Percentiles rank a stretch among this genome's conserved stretches.
Evolutionary conservation across 208 protist species (phyloP).

Genomic region (Herpetomonas tarakana): DNA sequence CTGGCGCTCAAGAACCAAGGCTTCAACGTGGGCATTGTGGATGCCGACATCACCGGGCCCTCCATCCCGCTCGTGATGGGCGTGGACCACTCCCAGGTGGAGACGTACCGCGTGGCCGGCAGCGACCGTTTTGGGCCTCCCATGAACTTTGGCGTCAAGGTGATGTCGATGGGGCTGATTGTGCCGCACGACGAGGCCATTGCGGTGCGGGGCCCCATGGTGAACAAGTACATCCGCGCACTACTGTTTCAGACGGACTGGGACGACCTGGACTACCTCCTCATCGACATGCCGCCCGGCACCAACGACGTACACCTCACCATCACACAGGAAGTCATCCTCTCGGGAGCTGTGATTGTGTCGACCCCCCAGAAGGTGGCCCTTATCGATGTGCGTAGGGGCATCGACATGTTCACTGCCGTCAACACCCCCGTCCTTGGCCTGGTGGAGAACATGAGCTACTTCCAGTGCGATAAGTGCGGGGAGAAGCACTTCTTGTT

Average conservation of each 20-base stretch:
- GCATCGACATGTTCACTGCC: conserved; percentile 95
- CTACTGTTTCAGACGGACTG: conserved; percentile 89
- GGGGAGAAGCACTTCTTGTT: conserved; percentile 90
- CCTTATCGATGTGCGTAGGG: conserved; percentile 87
- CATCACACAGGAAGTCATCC: conserved; percentile 81
- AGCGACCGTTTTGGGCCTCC: conserved; percentile 82
- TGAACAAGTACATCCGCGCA: conserved; percentile 89
- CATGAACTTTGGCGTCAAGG: conserved; percentile 90
- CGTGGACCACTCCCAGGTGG: conserved; percentile 72
- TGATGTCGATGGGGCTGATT: conserved; percentile 92
- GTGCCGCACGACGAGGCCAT: conserved; percentile 87
- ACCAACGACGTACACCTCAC: conserved; percentile 93
- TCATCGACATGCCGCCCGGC: conserved; percentile 93
- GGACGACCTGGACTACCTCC: conserved; percentile 91
- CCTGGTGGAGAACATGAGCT: conserved; percentile 98
- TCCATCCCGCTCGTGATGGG: conserved; percentile 88
- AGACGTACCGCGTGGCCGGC: conserved; percentile 81
- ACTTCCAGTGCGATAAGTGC: conserved; percentile 95
- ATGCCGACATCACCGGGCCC: conserved; percentile 92
- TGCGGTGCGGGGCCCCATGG: conserved; percentile 90
- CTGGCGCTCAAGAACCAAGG: conserved; percentile 84
- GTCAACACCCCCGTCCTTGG: conserved; percentile 95
- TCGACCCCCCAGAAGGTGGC: conserved; percentile 96
- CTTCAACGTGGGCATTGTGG: conserved; percentile 80
- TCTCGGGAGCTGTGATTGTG: conserved; percentile 95